A percentile compares a stretch with the other conserved stretches of the same genome.
These are phyloP conservation scores for Kodamaea suecica DNA, from an alignment of 1,139 yeast genomes.

Conservation along the genomic window DNA sequence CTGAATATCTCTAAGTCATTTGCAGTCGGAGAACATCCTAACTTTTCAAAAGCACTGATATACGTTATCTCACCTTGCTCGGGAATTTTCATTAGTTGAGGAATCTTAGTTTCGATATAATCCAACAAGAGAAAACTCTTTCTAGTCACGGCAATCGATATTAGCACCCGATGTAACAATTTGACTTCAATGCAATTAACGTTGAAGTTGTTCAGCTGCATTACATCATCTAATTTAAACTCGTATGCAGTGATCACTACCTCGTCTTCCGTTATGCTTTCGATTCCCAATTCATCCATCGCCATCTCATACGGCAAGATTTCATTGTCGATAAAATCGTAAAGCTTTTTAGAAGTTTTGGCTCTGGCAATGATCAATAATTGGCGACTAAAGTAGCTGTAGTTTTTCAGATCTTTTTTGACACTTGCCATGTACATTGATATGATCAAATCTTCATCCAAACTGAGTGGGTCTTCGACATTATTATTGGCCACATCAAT, in stretches of 20 bases:
- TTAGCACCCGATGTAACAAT: slow-evolving; percentile 31
- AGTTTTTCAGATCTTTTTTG: slow-evolving; percentile 34
- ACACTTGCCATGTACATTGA: slow-evolving; percentile 42
- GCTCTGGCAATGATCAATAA: slow-evolving; percentile 44
- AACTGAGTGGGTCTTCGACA: slow-evolving; percentile 17
- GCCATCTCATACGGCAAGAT: slow-evolving; percentile 57
- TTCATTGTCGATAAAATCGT: slow-evolving; percentile 49
- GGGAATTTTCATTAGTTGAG: slow-evolving; percentile 26
- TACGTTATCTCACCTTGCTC: slow-evolving; percentile 14
- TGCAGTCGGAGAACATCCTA: slow-evolving; percentile 45
- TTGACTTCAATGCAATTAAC: slow-evolving; percentile 39
- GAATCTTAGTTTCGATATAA: slow-evolving; percentile 45
- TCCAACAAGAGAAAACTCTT: slow-evolving; percentile 43
- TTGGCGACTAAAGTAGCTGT: slow-evolving; percentile 32
- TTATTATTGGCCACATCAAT: slow-evolving; percentile 28
- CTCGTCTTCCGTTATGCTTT: slow-evolving; percentile 70
- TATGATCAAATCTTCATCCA: slow-evolving; percentile 44
- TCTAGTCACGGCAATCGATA: slow-evolving; percentile 42
- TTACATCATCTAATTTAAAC: slow-evolving; percentile 58
- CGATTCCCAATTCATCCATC: slow-evolving; percentile 57
- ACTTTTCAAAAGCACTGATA: slow-evolving; percentile 37
- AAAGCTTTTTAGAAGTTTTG: slow-evolving; percentile 43
- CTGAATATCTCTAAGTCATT: slow-evolving; percentile 56
- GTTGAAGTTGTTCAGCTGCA: slow-evolving; percentile 56
- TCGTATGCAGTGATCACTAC: slow-evolving; percentile 70